Evolutionary conservation across 306 rosid genomes (phyloP), one percentile per base, ranked within the genome.

Genomic region (Morella rubra): DNA sequence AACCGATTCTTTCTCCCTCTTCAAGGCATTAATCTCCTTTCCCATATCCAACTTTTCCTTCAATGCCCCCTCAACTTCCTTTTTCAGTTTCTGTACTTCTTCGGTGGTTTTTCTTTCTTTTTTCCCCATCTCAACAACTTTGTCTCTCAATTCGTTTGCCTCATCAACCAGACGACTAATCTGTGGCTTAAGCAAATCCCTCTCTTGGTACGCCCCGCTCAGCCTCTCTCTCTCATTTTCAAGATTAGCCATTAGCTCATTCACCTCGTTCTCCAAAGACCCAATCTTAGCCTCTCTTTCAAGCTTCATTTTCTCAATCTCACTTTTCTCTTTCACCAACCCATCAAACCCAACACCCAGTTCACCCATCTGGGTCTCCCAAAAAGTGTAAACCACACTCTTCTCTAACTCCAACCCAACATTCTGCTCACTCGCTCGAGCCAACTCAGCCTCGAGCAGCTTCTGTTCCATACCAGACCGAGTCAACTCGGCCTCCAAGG

Each of bases 381-480:
- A 8, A 44, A 78, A 85, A 76, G n/a, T 82, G 24, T 62, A 47
- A 12, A 87, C 44, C 3, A 92, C 86, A 27, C 37, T 49, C 32
- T 59, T 87, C 69, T 90, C 83, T 24, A 92, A 8, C 73, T 87
- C 83, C 66, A 86, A n/a, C 19, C 74, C 82, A 19, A 54, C 46
- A 18, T 22, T 50, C 18, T 47, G 71, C 40, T 87, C 87, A 2
- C 69, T 19, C 7, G 61, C 70, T n/a, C 19, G 20, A 40, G 67
- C 51, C 74, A 89, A 12, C 55, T 78, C 81, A 18, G 18, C 15
- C 83, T 74, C 80, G 10, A 89, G 44, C 37, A n/a, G 71, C 71
- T 74, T 27, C 67, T 58, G 85, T 60, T 86, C 89, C 45, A 24
- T 55, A 0, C 72, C 76, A 55, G 80, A 68, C 72, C 44, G 62